Evolutionary conservation across 345 rosid genomes (phyloP).

Genomic region (Melaleuca quinquenervia): DNA sequence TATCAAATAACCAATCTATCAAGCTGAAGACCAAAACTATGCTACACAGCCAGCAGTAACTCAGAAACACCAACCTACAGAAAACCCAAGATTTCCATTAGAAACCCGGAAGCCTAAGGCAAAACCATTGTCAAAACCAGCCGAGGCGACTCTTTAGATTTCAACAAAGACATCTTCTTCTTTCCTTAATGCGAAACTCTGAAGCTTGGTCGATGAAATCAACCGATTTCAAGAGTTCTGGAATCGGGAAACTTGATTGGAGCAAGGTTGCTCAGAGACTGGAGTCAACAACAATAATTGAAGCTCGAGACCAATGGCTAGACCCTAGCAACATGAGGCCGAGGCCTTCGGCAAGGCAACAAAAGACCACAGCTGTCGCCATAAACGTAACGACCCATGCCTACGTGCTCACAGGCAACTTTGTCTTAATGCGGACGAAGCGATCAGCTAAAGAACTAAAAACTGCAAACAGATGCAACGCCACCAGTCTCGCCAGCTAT

Average conservation of each 20-base stretch:
- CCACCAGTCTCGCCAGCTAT: background rate
- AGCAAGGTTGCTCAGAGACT: background rate
- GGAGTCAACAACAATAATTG: background rate
- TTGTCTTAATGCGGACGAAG: background rate
- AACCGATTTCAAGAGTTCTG: background rate
- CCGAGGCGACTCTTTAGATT: background rate
- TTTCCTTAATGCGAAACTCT: background rate
- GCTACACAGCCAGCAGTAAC: background rate
- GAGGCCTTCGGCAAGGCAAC: background rate
- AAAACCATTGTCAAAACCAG: background rate
- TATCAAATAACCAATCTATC: background rate
- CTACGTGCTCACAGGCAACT: background rate
- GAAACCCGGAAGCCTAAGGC: background rate
- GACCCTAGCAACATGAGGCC: background rate
- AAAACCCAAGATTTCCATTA: background rate
- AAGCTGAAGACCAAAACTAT: background rate
- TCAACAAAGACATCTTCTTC: background rate
- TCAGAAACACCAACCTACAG: background rate
- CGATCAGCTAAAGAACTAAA: background rate
- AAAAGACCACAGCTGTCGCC: background rate
- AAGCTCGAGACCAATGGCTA: background rate
- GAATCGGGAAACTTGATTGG: background rate
- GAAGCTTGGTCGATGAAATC: background rate
- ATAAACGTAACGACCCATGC: background rate
- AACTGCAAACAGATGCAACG: background rate